Percentiles rank a stretch among this genome's conserved stretches.
Conservation (phyloP, 345 rosid species). For the Euphorbia pulcherrima region DNA sequence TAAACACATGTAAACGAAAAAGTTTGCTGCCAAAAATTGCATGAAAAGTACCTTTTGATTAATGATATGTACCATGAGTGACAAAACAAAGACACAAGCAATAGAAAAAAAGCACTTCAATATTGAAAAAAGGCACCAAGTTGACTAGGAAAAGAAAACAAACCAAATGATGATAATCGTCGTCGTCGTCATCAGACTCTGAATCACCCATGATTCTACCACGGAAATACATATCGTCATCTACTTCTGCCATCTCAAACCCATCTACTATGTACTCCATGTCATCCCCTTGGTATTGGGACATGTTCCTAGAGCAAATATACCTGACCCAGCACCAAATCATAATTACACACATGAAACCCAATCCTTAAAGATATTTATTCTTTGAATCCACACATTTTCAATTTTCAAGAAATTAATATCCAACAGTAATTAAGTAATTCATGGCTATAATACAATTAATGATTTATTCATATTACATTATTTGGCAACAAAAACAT, state of each 20-base stretch:
- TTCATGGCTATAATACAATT: not conserved
- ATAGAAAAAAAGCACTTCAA: not conserved
- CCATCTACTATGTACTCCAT: constrained; percentile 43
- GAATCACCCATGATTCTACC: constrained; percentile 50
- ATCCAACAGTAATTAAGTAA: not conserved
- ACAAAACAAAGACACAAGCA: not conserved
- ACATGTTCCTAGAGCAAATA: constrained; percentile 26
- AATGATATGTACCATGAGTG: too few species aligned
- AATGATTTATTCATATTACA: not conserved
- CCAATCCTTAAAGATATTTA: not conserved
- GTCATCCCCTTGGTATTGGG: constrained; percentile 40
- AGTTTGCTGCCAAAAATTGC: not conserved
- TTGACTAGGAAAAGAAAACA: constrained; percentile 8
- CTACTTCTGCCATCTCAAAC: constrained; percentile 51
- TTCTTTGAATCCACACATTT: not conserved
- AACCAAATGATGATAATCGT: constrained; percentile 46
- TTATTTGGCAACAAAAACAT: not conserved
- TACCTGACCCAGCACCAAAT: constrained; percentile 18
- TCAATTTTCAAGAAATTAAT: not conserved
- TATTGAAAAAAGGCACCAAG: not conserved
- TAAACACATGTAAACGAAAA: not conserved
- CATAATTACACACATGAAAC: not conserved
- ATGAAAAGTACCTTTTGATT: not conserved
- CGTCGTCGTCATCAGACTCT: constrained; percentile 44
- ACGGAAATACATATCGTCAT: constrained; percentile 43